Evolutionary conservation across 2,329 filamentous ascomycete genomes (phyloP).

Genomic region (Neopestalotiopsis sp.): DNA sequence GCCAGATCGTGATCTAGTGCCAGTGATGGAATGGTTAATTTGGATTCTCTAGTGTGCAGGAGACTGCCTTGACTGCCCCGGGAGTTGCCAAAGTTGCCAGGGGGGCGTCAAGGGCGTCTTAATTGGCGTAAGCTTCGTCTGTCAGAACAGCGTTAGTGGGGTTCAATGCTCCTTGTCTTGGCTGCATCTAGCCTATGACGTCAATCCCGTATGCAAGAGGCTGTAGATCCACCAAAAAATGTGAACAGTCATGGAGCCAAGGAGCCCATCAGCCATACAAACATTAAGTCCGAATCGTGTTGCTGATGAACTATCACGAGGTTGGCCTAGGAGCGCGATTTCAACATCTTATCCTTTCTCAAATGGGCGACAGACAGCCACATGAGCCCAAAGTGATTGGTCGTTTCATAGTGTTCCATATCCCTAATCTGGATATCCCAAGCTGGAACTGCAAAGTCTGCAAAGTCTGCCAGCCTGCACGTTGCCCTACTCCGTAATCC

Average conservation of each 20-base stretch:
- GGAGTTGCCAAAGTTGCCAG: not conserved
- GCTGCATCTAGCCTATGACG: conserved; percentile 4
- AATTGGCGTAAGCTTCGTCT: not conserved
- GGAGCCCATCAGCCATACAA: too few species aligned
- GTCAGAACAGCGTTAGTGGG: conserved; percentile 3
- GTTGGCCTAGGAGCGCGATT: too few species aligned
- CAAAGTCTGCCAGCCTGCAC: too few species aligned
- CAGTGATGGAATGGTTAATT: too few species aligned
- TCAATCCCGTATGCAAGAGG: conserved; percentile 10
- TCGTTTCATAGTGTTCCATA: not conserved
- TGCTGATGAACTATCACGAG: not conserved
- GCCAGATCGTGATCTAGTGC: conserved; percentile 6
- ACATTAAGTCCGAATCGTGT: not conserved
- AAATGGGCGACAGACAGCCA: conserved; percentile 8
- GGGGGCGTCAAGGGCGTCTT: too few species aligned
- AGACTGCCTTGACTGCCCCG: not conserved
- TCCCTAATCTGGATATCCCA: conserved; percentile 2
- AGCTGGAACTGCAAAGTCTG: not conserved
- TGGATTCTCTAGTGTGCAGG: not conserved
- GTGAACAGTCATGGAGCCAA: too few species aligned
- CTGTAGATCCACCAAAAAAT: conserved; percentile 4
- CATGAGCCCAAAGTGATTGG: not conserved
- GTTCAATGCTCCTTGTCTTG: not conserved
- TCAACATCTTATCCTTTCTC: not conserved
- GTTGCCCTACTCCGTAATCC: conserved; percentile 8